These are phyloP conservation scores for Lactarius tabidus DNA, from an alignment of 768 basidiomycete species.

Conservation along the genomic window DNA sequence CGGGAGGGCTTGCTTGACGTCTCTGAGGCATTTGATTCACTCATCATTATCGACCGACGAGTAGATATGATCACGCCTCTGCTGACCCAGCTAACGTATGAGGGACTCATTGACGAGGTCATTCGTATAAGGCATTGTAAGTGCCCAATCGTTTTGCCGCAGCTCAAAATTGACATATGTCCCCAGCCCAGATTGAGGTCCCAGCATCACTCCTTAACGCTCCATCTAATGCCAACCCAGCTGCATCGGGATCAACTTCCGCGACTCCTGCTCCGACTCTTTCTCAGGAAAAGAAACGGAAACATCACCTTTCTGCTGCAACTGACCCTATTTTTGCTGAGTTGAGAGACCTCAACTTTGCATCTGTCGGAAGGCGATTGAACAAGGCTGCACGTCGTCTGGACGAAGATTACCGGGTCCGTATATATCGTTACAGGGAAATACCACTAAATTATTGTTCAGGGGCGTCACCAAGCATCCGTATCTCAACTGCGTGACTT, in stretches of 20 bases:
- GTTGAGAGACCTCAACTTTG: conserved; percentile 88
- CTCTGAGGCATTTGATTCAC: conserved; percentile 69
- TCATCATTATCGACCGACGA: conserved; percentile 86
- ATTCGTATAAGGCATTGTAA: conserved; percentile 86
- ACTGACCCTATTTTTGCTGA: conserved; percentile 81
- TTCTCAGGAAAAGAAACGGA: conserved; percentile 81
- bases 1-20: conserved; percentile 42
- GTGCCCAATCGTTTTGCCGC: conserved; percentile 29
- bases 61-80: conserved; percentile 95
- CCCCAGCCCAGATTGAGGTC: conserved; percentile 72
- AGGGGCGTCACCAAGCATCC: conserved; percentile 84
- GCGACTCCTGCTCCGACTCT: conserved; percentile 47
- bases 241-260: conserved; percentile 38
- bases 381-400: conserved; percentile 78
- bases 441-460: conserved; percentile 5
- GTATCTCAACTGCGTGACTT: conserved; percentile 90
- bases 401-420: conserved; percentile 89
- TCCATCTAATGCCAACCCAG: conserved; percentile 39
- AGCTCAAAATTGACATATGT: neutral
- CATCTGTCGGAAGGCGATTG: conserved; percentile 76
- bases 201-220: conserved; percentile 65
- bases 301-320: conserved; percentile 73
- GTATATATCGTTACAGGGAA: conserved; percentile 13
- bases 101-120: conserved; percentile 92
- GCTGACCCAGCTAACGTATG: conserved; percentile 93